Evolutionary conservation across 1,284 basidiomycete genomes (phyloP), one percentile per base, ranked within the genome.

Genomic region (Cryptococcus hybrid): DNA sequence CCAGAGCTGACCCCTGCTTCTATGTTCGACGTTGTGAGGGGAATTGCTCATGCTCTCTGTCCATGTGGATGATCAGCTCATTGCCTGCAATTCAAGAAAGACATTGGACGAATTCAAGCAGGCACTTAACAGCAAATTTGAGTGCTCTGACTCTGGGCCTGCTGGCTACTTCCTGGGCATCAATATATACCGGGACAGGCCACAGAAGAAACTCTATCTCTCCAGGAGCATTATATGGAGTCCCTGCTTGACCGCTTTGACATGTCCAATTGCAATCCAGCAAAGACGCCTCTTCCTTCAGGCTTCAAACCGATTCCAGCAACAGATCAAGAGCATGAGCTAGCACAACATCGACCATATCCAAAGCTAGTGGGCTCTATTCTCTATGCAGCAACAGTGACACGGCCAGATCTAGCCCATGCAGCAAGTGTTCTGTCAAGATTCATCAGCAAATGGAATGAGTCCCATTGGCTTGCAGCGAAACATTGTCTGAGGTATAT

Each of bases 41-140:
- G 40, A 18, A 18, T 18, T 18, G 18, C 18, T 18, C 18, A 18
- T 18, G 18, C 18, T 18, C 18, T 18, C 18, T 18, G 51, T 57
- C 7, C 68, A 70, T 55, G 63, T 69, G 39, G 64, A 66, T 47
- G 58, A 70, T 49, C 64, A 68, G 48, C 51, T 65, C 1, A 63
- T 70, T n/a, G 60, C 63, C 7, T 58, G 57, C 44, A 61, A 59
- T 49, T 45, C 36, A 15, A 44, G 58, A 13, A 3, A 37, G 5
- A 44, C 30, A 0, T 36, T 67, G 3, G 56, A 67, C 34, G 18
- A 55, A 0, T 70, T 67, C 56, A 67, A 65, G 49, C 37, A 39
- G 5, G 15, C 45, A 0, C 52, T 68, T 9, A 59, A 67, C 38
- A 30, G 24, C 8, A 34, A 47, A 34, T 67, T 66, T 47, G 59